phyloP scores from a whole-genome alignment of 2,329 filamentous ascomycete genomes.

The Sporothrix protearum region DNA sequence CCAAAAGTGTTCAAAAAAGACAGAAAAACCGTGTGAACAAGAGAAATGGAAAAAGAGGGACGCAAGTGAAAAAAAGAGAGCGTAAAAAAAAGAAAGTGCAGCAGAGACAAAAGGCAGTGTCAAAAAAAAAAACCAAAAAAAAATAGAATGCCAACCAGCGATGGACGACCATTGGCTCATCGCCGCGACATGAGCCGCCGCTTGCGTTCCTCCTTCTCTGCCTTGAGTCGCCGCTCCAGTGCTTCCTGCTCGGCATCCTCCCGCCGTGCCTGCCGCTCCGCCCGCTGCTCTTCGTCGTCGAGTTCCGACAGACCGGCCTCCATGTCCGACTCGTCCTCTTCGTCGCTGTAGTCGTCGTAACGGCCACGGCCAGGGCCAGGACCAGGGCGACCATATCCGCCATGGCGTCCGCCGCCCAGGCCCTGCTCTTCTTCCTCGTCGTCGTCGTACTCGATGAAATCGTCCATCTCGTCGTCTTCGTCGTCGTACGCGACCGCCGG shows the following conservation, averaged over 20 bases:
- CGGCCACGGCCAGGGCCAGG: not conserved
- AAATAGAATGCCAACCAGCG: no score
- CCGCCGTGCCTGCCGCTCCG: constrained; percentile 58
- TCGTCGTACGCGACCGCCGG: constrained; percentile 52
- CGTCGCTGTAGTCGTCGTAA: constrained; percentile 49
- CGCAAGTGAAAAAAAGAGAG: not conserved
- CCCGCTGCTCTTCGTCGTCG: constrained; percentile 64
- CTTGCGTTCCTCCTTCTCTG: constrained; percentile 58
- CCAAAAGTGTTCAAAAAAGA: not conserved
- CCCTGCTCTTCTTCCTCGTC: constrained; percentile 46
- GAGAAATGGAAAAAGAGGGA: not conserved
- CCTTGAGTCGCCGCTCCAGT: constrained; percentile 59
- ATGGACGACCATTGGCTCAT: no score
- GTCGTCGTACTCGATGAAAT: constrained; percentile 60
- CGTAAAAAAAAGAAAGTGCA: not conserved
- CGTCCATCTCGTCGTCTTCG: constrained; percentile 57
- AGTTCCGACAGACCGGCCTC: constrained; percentile 72
- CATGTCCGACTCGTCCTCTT: constrained; percentile 69
- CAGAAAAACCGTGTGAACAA: not conserved
- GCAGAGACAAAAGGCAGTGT: not conserved
- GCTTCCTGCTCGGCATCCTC: constrained; percentile 65
- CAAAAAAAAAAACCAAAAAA: no score
- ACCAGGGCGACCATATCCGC: not conserved
- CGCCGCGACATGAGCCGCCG: constrained; percentile 30
- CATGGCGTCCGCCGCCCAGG: constrained; percentile 14